phyloP scores from a whole-genome alignment of 75 land plant species.

The Adiantum capillusveneris region DNA sequence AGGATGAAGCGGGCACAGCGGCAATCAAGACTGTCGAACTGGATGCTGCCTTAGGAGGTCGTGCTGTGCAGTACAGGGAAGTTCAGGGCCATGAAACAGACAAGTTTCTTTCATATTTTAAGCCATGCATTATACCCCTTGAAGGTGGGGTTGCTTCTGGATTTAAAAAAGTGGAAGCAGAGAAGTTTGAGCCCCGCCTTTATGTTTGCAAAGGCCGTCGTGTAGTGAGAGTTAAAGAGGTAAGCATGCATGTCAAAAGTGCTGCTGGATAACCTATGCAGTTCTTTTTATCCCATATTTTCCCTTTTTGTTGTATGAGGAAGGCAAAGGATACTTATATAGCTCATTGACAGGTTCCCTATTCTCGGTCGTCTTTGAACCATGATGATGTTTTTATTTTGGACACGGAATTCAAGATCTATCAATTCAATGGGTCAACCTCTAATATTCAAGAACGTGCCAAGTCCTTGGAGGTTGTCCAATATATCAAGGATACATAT shows the following conservation, averaged over 20 bases:
- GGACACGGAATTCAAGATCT: conserved; percentile 67
- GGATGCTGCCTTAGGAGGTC: conserved; percentile 79
- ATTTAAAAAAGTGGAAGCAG: conserved; percentile 58
- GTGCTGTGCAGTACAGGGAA: conserved; percentile 80
- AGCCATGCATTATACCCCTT: conserved; percentile 73
- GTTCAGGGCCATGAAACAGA: conserved; percentile 76
- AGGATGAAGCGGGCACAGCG: conserved; percentile 94
- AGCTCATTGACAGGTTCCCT: conserved; percentile 50
- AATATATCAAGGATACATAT: conserved; percentile 67
- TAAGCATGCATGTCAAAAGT: conserved; percentile 14
- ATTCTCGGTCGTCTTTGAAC: conserved; percentile 67
- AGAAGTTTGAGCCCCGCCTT: conserved; percentile 61
- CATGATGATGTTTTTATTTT: conserved; percentile 91
- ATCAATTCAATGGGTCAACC: conserved; percentile 82
- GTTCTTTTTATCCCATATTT: too few species aligned
- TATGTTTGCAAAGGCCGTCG: conserved; percentile 68
- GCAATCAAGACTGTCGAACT: conserved; percentile 86
- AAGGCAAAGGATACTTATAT: too few species aligned
- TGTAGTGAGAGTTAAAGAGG: conserved; percentile 66
- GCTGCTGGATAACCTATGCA: too few species aligned
- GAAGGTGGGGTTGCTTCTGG: conserved; percentile 89
- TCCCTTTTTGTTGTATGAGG: too few species aligned
- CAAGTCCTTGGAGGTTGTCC: conserved; percentile 78
- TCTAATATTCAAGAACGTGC: conserved; percentile 87
- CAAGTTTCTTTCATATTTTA: conserved; percentile 79